Conservation (phyloP, 2,329 filamentous ascomycete species). For the Sphaceloma murrayae region DNA sequence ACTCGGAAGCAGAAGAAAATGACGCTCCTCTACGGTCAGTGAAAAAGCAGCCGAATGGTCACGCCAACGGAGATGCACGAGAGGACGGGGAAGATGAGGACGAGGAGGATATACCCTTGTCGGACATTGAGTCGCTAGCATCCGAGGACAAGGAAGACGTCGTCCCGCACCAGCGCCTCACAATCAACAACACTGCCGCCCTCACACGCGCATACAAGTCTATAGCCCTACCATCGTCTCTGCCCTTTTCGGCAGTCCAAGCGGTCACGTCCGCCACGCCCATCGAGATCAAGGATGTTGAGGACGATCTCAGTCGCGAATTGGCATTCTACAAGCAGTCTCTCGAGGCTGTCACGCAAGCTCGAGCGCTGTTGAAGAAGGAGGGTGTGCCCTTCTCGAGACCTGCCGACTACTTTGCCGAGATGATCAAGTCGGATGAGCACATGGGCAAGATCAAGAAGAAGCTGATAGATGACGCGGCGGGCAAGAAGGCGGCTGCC, state of each 20-base stretch:
- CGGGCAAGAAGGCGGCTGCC: conserved; percentile 79
- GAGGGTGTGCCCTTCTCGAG: conserved; percentile 80
- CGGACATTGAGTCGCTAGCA: conserved; percentile 68
- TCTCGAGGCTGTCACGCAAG: conserved; percentile 65
- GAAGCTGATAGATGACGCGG: conserved; percentile 85
- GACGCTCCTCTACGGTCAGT: conserved; percentile 19
- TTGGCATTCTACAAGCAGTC: conserved; percentile 88
- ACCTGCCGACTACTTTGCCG: conserved; percentile 91
- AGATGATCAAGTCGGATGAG: conserved; percentile 98
- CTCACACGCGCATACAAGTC: conserved; percentile 72
- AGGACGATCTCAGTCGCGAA: conserved; percentile 87
- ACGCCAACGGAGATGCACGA: conserved; percentile 37
- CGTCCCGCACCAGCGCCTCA: conserved; percentile 81
- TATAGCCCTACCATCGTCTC: conserved; percentile 59
- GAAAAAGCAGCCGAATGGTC: conserved; percentile 24
- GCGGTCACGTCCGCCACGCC: conserved; percentile 58
- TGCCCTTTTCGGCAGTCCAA: conserved; percentile 77
- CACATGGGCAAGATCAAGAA: conserved; percentile 96
- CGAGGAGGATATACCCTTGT: conserved; percentile 71
- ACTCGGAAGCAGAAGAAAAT: conserved; percentile 28
- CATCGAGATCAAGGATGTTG: conserved; percentile 68
- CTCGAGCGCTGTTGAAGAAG: conserved; percentile 62
- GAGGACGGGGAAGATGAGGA: conserved; percentile 38
- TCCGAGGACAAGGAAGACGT: conserved; percentile 80
- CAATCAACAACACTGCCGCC: conserved; percentile 92